Evolutionary conservation across 257 asterid genomes (phyloP).

Genomic region (Thymus quinquecostatus): DNA sequence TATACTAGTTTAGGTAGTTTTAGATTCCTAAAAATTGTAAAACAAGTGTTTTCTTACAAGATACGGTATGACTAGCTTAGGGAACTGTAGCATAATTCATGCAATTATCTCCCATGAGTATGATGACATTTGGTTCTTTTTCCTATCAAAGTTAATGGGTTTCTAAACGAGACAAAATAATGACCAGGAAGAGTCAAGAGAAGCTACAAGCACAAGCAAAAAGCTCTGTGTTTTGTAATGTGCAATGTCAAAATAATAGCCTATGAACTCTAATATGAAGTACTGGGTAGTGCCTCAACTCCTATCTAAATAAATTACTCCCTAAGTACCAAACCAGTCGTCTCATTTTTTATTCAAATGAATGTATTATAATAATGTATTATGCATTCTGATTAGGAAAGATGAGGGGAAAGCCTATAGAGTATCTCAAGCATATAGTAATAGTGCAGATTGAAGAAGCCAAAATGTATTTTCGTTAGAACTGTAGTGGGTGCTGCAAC

Average conservation of each 20-base stretch:
- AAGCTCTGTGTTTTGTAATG: neutral
- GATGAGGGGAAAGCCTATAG: conserved; percentile 7
- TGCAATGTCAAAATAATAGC: neutral
- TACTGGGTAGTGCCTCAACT: conserved; percentile 2
- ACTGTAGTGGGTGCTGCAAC: conserved; percentile 20
- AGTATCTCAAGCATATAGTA: conserved; percentile 5
- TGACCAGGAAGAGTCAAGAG: neutral
- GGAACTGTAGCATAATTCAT: too few species aligned
- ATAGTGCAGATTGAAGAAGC: neutral
- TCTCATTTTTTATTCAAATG: too few species aligned
- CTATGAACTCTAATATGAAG: neutral
- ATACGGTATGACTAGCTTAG: too few species aligned
- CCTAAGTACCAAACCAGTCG: neutral
- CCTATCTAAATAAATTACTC: neutral
- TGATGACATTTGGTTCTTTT: too few species aligned
- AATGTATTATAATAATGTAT: neutral
- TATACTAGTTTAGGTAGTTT: too few species aligned
- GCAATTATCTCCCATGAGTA: too few species aligned
- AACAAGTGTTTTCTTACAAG: too few species aligned
- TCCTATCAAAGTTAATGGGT: too few species aligned
- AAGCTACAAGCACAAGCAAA: conserved; percentile 3
- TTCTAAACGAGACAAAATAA: neutral
- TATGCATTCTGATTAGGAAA: neutral
- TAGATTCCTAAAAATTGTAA: too few species aligned
- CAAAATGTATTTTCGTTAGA: neutral